Conservation (phyloP, 805 yeast genomes). For the Monosporozyma solicola region DNA sequence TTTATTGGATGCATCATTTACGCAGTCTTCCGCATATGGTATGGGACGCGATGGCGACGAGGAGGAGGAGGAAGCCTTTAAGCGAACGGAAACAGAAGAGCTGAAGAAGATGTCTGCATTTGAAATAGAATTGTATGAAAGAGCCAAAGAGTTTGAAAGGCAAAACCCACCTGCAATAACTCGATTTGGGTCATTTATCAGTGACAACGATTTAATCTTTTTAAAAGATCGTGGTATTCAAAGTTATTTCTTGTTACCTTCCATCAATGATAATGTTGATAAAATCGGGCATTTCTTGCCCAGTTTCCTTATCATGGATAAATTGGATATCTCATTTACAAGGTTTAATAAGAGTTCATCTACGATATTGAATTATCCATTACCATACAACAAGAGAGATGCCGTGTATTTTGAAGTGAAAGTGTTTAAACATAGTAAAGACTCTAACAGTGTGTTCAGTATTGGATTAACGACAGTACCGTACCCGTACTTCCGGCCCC, state of each 20-base stretch:
- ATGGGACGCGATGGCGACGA: slow-evolving; percentile 26
- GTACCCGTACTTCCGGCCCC: slow-evolving; percentile 64
- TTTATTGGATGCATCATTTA: slow-evolving; percentile 24
- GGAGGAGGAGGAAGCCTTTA: slow-evolving; percentile 18
- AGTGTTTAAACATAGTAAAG: slow-evolving; percentile 31
- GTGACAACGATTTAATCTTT: slow-evolving; percentile 19
- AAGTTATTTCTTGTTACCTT: slow-evolving; percentile 27
- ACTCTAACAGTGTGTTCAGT: slow-evolving; percentile 42
- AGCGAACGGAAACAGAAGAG: slow-evolving; percentile 19
- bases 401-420: slow-evolving; percentile 62
- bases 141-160: slow-evolving; percentile 26
- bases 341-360: slow-evolving; percentile 26
- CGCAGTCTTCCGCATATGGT: slow-evolving; percentile 21
- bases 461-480: slow-evolving; percentile 66
- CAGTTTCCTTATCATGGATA: slow-evolving; percentile 29
- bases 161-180: slow-evolving; percentile 25
- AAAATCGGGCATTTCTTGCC: slow-evolving; percentile 28
- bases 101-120: slow-evolving; percentile 24
- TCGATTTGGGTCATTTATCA: slow-evolving; percentile 26
- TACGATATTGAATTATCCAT: slow-evolving; percentile 30
- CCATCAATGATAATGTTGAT: slow-evolving; percentile 29
- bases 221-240: slow-evolving; percentile 31
- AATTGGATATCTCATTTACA: slow-evolving; percentile 27
- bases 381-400: slow-evolving; percentile 44
- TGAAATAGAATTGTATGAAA: slow-evolving; percentile 26